Percentiles rank a stretch among this genome's conserved stretches.
Conservation (phyloP, 1,284 basidiomycete species). For the Ganoderma multipileum region DNA sequence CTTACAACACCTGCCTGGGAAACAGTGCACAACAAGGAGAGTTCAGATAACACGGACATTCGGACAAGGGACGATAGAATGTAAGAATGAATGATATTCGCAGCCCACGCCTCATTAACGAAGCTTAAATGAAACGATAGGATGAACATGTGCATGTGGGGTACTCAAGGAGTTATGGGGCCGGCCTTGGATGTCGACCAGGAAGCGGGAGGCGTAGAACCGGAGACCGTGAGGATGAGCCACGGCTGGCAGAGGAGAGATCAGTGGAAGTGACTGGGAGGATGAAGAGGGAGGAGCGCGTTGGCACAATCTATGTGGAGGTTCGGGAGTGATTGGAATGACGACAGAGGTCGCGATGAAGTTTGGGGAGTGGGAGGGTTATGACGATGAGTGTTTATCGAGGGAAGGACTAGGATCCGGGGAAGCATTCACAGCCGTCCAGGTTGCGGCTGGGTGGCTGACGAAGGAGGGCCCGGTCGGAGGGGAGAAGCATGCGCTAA, state of each 20-base stretch:
- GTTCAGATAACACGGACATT: background rate
- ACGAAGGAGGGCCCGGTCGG: conserved; percentile 10
- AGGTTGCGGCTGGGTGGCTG: conserved; percentile 8
- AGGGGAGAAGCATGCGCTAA: conserved; percentile 15
- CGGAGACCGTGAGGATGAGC: background rate
- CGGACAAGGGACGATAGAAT: background rate
- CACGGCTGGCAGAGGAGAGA: background rate
- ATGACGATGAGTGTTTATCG: conserved; percentile 5
- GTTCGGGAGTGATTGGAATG: background rate
- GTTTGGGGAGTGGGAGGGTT: background rate
- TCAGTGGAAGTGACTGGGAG: background rate
- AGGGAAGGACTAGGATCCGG: conserved; percentile 5
- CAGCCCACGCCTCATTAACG: background rate
- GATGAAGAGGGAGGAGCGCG: background rate
- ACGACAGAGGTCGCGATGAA: background rate
- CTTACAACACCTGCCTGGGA: background rate
- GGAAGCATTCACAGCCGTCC: conserved; percentile 13
- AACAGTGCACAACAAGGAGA: background rate
- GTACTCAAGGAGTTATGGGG: background rate
- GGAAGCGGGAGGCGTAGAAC: background rate
- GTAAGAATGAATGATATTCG: background rate
- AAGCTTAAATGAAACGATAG: conserved; percentile 1
- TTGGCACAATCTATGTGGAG: background rate
- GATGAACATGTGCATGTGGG: background rate
- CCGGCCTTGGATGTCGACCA: background rate